A percentile compares a stretch with the other conserved stretches of the same genome.
These are phyloP conservation scores for Diaporthe capsici DNA, from an alignment of 2,329 filamentous ascomycete species.

Conservation along the genomic window DNA sequence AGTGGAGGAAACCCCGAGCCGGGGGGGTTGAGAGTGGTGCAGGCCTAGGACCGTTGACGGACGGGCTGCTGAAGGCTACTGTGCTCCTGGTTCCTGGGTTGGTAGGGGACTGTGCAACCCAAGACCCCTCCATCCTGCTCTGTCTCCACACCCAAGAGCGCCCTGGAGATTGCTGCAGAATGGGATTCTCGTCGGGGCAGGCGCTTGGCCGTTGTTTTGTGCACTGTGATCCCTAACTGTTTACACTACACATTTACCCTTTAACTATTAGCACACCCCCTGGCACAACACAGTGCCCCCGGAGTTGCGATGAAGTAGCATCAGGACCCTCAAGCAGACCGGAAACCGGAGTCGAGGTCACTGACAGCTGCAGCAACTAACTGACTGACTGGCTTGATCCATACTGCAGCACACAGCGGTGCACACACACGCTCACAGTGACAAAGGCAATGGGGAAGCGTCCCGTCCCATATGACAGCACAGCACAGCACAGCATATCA, in stretches of 20 bases:
- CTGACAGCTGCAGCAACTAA: not conserved
- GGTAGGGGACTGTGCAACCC: constrained; percentile 4
- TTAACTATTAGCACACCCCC: not conserved
- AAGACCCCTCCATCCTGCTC: constrained; percentile 9
- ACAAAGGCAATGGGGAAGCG: not conserved
- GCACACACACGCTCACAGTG: not conserved
- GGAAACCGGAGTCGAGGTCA: constrained; percentile 26
- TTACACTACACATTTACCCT: fast-evolving
- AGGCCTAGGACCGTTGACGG: constrained; percentile 8
- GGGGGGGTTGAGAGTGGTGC: not conserved
- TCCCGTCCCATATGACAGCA: not conserved
- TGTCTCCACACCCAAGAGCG: constrained; percentile 8
- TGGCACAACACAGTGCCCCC: not conserved
- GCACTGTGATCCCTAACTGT: not conserved
- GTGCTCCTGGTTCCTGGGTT: not conserved
- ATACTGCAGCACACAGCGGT: no score
- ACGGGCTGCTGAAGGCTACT: not conserved
- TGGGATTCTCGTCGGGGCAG: constrained; percentile 16
- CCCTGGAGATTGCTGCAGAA: constrained; percentile 15
- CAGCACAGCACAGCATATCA: not conserved
- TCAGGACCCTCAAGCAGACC: constrained; percentile 15
- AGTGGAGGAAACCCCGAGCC: constrained; percentile 29
- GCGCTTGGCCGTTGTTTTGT: not conserved
- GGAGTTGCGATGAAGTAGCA: not conserved
- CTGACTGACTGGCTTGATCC: not conserved